Evolutionary conservation across 805 yeast genomes (phyloP).

Genomic region (Lachancea nothofagi): DNA sequence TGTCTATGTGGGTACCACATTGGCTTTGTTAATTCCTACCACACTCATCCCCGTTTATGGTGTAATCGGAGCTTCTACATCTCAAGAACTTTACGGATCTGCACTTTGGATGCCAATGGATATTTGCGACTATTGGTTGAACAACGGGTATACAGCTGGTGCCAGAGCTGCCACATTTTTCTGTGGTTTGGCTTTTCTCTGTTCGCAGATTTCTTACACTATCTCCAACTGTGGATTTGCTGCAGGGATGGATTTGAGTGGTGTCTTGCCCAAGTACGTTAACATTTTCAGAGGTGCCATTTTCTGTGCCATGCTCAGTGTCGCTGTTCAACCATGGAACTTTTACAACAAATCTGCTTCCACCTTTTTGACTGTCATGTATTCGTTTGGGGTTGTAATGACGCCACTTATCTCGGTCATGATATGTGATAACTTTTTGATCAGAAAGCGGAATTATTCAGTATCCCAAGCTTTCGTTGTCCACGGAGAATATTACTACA

Average conservation of each 20-base stretch:
- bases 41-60: constrained; percentile 35
- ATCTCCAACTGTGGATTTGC: constrained; percentile 33
- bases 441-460: constrained; percentile 32
- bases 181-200: constrained; percentile 29
- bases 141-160: constrained; percentile 28
- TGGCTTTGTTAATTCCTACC: constrained; percentile 24
- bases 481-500: constrained; percentile 33
- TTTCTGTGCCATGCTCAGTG: constrained; percentile 29
- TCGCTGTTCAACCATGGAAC: constrained; percentile 36
- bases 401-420: constrained; percentile 36
- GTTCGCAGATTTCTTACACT: constrained; percentile 32
- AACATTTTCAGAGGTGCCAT: constrained; percentile 34
- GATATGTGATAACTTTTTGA: constrained; percentile 37
- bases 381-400: constrained; percentile 34
- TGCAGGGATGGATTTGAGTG: constrained; percentile 38
- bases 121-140: constrained; percentile 30
- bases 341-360: constrained; percentile 31
- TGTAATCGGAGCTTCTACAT: constrained; percentile 33
- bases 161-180: constrained; percentile 37
- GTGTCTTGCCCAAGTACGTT: constrained; percentile 31
- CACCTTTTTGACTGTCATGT: constrained; percentile 32
- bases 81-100: constrained; percentile 27
- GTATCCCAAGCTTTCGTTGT: constrained; percentile 34
- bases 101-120: constrained; percentile 36
- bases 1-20: constrained; percentile 19